A percentile compares a stretch with the other conserved stretches of the same genome.
phyloP scores from a whole-genome alignment of 2,329 filamentous ascomycete genomes.

The Dothiorella sarmentorum region DNA sequence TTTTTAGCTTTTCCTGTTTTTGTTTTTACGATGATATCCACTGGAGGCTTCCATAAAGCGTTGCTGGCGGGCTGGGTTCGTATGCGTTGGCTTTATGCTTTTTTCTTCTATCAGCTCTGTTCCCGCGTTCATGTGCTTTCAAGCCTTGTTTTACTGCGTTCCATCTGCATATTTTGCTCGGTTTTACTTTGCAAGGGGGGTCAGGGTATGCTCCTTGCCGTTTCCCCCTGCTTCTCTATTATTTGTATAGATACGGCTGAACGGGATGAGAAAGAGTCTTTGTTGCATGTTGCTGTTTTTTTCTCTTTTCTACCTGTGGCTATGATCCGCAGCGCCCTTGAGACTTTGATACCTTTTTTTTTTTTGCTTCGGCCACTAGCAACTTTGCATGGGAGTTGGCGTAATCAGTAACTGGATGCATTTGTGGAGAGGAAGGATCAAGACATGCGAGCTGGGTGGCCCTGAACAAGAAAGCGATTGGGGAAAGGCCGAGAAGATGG shows the following conservation, averaged over 20 bases:
- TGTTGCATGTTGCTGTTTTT: too few species aligned
- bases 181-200: too few species aligned
- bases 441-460: background rate
- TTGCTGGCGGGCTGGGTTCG: background rate
- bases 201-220: background rate
- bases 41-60: background rate
- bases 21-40: conserved; percentile 14
- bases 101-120: background rate
- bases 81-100: background rate
- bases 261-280: too few species aligned
- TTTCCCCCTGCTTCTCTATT: background rate
- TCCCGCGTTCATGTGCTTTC: background rate
- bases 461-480: too few species aligned
- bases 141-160: too few species aligned
- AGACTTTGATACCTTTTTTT: too few species aligned
- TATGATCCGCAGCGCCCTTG: too few species aligned
- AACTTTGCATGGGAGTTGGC: conserved; percentile 1
- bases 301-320: background rate
- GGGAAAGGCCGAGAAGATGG: too few species aligned
- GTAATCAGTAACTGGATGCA: background rate
- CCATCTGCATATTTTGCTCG: too few species aligned
- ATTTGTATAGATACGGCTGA: background rate
- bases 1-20: background rate
- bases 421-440: background rate
- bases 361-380: background rate